Evolutionary conservation across 495 filamentous ascomycete species (phyloP).

Genomic region (Podospora fimiseda): DNA sequence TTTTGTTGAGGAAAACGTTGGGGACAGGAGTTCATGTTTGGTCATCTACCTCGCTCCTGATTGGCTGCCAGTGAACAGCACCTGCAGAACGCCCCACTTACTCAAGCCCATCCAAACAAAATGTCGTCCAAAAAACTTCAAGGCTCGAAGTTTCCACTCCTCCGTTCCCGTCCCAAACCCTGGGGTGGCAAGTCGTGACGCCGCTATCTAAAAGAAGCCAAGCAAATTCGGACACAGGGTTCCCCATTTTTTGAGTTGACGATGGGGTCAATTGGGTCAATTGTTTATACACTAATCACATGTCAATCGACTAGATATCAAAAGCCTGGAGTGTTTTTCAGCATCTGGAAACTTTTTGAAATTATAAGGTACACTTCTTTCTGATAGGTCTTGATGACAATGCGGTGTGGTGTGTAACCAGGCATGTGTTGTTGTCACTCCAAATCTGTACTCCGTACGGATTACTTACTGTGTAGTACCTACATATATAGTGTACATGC

Average conservation of each 20-base stretch:
- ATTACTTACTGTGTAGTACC: too few relatives aligned
- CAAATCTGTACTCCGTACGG: too few relatives aligned
- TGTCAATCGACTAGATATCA: not conserved
- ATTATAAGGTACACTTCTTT: too few relatives aligned
- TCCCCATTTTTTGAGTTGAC: not conserved
- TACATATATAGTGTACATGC: too few relatives aligned
- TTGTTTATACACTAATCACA: too few relatives aligned
- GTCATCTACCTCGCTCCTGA: conserved; percentile 1
- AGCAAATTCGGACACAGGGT: not conserved
- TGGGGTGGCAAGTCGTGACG: not conserved
- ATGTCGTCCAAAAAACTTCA: not conserved
- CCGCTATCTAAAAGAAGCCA: not conserved
- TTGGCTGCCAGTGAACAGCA: conserved; percentile 6
- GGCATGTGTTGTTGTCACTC: too few relatives aligned
- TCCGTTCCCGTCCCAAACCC: not conserved
- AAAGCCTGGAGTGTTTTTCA: too few relatives aligned
- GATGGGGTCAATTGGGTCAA: too few relatives aligned
- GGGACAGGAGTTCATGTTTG: conserved; percentile 14
- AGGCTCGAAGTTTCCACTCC: not conserved
- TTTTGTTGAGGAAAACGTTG: conserved; percentile 37
- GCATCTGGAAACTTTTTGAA: too few relatives aligned
- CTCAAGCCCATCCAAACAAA: not conserved
- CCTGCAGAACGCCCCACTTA: conserved; percentile 3
- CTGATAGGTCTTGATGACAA: too few relatives aligned
- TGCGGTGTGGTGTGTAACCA: too few relatives aligned